Evolutionary conservation across 148 eudicot genomes (phyloP).

Genomic region (Amaranthus palmeri): DNA sequence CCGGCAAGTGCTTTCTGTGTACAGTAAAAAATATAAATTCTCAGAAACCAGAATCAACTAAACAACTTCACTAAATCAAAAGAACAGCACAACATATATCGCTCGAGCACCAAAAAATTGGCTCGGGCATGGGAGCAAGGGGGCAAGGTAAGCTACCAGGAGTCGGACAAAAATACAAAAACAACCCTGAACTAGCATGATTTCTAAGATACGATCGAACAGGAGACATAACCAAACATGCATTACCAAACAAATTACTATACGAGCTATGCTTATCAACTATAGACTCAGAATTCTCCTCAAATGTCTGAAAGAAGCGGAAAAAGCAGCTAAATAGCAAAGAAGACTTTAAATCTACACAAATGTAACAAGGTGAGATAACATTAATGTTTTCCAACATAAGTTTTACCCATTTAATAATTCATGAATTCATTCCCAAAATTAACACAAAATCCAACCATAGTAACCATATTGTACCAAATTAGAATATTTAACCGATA

Average conservation of each 20-base stretch:
- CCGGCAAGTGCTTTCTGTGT: conserved; percentile 95
- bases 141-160: too few relatives aligned
- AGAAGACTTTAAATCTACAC: not conserved
- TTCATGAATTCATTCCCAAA: not conserved
- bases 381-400: not conserved
- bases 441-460: not conserved
- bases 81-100: not conserved
- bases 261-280: not conserved
- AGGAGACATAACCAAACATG: not conserved
- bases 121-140: not conserved
- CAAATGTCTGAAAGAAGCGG: not conserved
- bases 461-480: not conserved
- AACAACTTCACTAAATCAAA: not conserved
- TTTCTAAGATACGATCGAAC: not conserved
- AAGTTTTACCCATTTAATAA: not conserved
- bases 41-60: not conserved
- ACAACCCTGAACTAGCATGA: not conserved
- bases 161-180: not conserved
- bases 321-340: too few relatives aligned
- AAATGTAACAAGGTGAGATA: not conserved
- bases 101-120: not conserved
- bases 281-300: not conserved
- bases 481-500: not conserved
- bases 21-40: conserved; percentile 1
- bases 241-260: not conserved